Conservation (phyloP, 2,329 filamentous ascomycete genomes). For the Pseudogymnoascus sp. region DNA sequence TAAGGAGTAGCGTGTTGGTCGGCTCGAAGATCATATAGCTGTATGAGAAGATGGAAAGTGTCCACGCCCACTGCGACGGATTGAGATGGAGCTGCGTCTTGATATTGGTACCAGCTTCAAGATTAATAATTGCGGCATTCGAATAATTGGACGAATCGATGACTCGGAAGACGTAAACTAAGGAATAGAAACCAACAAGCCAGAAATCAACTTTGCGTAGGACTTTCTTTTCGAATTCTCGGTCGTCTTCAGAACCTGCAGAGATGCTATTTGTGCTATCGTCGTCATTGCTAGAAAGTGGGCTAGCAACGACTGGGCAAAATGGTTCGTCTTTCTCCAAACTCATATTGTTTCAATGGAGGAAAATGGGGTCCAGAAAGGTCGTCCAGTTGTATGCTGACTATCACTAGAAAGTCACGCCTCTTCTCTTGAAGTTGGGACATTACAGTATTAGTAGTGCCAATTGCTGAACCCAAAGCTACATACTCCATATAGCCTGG, state of each 20-base stretch:
- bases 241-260: constrained; percentile 14
- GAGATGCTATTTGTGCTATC: constrained; percentile 13
- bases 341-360: background rate
- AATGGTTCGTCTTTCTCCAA: background rate
- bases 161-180: constrained; percentile 34
- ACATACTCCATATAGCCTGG: background rate
- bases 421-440: background rate
- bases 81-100: constrained; percentile 31
- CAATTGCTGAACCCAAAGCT: background rate
- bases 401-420: background rate
- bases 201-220: constrained; percentile 31
- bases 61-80: constrained; percentile 32
- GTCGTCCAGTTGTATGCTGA: background rate
- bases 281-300: background rate
- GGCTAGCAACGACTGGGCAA: background rate
- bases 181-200: constrained; percentile 29
- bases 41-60: constrained; percentile 33
- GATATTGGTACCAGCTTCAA: constrained; percentile 32
- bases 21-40: constrained; percentile 34
- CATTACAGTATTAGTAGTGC: too few relatives aligned
- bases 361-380: background rate
- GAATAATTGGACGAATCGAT: constrained; percentile 34
- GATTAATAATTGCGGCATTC: constrained; percentile 35
- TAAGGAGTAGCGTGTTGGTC: constrained; percentile 32
- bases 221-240: constrained; percentile 25